A percentile compares a stretch with the other conserved stretches of the same genome.
Evolutionary conservation across 371 early-diverging fungal genomes (phyloP).

Genomic region (Mucor ambiguus): DNA sequence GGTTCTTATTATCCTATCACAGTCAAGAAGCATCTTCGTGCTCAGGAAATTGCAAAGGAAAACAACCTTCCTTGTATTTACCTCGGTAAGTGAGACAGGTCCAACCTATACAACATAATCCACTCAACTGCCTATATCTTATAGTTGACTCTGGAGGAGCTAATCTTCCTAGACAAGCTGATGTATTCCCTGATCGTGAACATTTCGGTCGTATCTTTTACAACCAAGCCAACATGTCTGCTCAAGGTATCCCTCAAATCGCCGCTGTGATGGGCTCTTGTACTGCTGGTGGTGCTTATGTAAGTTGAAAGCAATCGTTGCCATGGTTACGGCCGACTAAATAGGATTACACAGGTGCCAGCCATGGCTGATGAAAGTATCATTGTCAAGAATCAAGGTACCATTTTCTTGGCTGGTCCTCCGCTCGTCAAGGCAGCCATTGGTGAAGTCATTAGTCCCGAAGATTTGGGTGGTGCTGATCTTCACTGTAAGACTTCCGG

Average conservation of each 20-base stretch:
- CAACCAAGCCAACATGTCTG: constrained; percentile 92
- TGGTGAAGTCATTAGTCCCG: constrained; percentile 93
- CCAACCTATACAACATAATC: not conserved
- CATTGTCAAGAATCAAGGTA: constrained; percentile 95
- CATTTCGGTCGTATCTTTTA: constrained; percentile 98
- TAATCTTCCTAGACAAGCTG: constrained; percentile 93
- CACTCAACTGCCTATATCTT: not conserved
- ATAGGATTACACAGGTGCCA: constrained; percentile 53
- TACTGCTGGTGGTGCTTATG: constrained; percentile 99
- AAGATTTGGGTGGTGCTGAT: constrained; percentile 97
- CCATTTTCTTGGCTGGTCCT: constrained; percentile 97
- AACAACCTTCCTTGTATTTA: constrained; percentile 96
- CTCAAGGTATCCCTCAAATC: constrained; percentile 90
- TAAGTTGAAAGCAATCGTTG: not conserved
- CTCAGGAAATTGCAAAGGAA: constrained; percentile 96
- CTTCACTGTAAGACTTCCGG: constrained; percentile 95
- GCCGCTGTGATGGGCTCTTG: constrained; percentile 98
- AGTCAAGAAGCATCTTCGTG: constrained; percentile 97
- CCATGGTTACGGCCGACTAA: not conserved
- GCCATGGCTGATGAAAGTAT: constrained; percentile 99
- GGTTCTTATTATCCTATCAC: constrained; percentile 98
- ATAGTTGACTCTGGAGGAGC: constrained; percentile 97
- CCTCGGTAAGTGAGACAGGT: constrained; percentile 56
- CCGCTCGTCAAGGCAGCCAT: constrained; percentile 97
- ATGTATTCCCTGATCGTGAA: constrained; percentile 97